Percentiles rank a stretch among this genome's conserved stretches.
phyloP scores from a whole-genome alignment of 2,329 filamentous ascomycete genomes.

The Xylariaceae sp. region DNA sequence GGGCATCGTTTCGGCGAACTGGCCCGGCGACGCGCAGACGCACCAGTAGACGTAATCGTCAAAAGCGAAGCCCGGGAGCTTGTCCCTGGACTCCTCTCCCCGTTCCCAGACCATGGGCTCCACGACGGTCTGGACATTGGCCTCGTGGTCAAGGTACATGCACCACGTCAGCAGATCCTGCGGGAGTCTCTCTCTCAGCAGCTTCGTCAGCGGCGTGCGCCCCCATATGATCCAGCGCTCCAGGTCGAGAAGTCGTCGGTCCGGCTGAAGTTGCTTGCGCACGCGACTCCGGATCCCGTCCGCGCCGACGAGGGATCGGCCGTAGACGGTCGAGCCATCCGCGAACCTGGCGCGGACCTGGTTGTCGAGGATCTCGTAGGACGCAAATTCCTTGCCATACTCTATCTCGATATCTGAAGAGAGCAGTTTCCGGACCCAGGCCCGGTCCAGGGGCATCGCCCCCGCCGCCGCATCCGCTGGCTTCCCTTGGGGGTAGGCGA shows the following conservation, averaged over 20 bases:
- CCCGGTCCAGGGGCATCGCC: slow-evolving; percentile 26
- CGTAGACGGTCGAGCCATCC: slow-evolving; percentile 24
- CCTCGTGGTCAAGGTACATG: slow-evolving; percentile 26
- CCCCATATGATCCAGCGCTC: slow-evolving; percentile 31
- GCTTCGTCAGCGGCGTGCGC: slow-evolving; percentile 24
- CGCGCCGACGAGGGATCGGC: slow-evolving; percentile 28
- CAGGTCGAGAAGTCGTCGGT: slow-evolving; percentile 26
- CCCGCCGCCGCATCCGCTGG: slow-evolving; percentile 15
- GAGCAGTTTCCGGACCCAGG: slow-evolving; percentile 28
- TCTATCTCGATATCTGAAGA: slow-evolving; percentile 24
- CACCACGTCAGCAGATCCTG: slow-evolving; percentile 27
- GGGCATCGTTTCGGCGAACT: slow-evolving; percentile 21
- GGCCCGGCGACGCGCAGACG: slow-evolving; percentile 23
- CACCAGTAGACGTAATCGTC: slow-evolving; percentile 27
- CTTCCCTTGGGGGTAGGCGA: slow-evolving; percentile 19
- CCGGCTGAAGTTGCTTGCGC: slow-evolving; percentile 28
- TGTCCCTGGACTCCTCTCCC: slow-evolving; percentile 15
- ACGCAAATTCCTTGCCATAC: slow-evolving; percentile 29
- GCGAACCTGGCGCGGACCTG: slow-evolving; percentile 21
- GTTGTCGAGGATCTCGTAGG: slow-evolving; percentile 20
- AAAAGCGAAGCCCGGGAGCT: slow-evolving; percentile 24
- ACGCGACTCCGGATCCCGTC: slow-evolving; percentile 29
- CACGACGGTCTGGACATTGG: slow-evolving; percentile 24
- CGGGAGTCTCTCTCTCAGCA: slow-evolving; percentile 15
- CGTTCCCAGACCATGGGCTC: slow-evolving; percentile 29